Evolutionary conservation across 768 basidiomycete species (phyloP), one percentile per base, ranked within the genome.

Genomic region (Lactarius sp.): DNA sequence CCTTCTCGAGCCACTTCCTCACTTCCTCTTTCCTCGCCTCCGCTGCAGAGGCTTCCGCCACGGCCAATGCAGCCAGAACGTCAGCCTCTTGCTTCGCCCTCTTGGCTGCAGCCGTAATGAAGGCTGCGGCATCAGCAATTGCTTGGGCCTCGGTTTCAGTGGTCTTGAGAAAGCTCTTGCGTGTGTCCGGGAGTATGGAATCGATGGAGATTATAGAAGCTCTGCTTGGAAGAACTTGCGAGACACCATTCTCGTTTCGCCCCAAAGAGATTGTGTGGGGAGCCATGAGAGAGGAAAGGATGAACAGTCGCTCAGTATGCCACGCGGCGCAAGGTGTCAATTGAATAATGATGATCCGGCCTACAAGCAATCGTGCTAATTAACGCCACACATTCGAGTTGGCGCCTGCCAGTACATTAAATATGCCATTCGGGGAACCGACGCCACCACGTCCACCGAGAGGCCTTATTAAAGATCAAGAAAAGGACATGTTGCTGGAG

Each of bases 211-310:
- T 27, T 1, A 64, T 33, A 20, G 63, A 51, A 2, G 47, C 7
- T 36, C 58, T 36, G 8, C 39, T 44, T 10, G 62, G 57, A 46
- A 18, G 37, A 16, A 14, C 44, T 7, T 52, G 42, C 5, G 56
- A 59, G 31, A 46, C 9, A 6, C 3, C 7, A 9, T 31, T 34
- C 44, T 51, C 10, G 16, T 36, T 41, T 16, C 8, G 33, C 37
- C 53, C 22, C 58, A 27, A 60, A 37, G 58, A 14, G 6, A 64
- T 39, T 50, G 51, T 33, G 33, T 51, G 57, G 16, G 58, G 20
- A 18, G 63, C 46, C 63, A 64, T 64, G 22, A 33, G 41, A 10
- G 31, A n/a, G 16, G 34, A 13, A 37, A 7, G 31, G 18, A 16
- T 5, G 10, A 44, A 36, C 9, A 22, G 31, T 18, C 18, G 42